Evolutionary conservation across 306 rosid species (phyloP).

Genomic region (Dryas octopetala): DNA sequence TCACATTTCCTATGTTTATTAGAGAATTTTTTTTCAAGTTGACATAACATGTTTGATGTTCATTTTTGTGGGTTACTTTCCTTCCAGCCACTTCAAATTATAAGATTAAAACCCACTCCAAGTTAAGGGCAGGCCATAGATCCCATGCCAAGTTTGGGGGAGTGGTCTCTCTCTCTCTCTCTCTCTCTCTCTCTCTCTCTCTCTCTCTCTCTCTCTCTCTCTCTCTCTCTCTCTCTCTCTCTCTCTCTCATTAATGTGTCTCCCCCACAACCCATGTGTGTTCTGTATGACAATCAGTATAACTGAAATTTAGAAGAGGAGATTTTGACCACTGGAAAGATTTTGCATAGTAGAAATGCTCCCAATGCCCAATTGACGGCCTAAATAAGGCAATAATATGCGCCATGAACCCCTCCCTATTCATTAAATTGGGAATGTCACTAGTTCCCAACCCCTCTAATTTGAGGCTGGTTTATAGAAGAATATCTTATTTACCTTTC

Average conservation of each 20-base stretch:
- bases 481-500: too few species aligned
- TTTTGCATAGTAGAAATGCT: constrained; percentile 16
- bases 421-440: neutral
- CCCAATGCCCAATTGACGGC: constrained; percentile 21
- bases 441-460: neutral
- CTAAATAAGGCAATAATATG: constrained; percentile 37
- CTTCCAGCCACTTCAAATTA: neutral
- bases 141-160: too few species aligned
- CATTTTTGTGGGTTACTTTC: neutral
- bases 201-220: neutral
- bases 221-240: neutral
- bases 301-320: constrained; percentile 31
- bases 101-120: neutral
- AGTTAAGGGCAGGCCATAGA: neutral
- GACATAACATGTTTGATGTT: neutral
- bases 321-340: constrained; percentile 27
- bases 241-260: neutral
- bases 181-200: too few species aligned
- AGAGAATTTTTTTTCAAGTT: too few species aligned
- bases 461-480: neutral
- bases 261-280: constrained; percentile 38
- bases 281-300: constrained; percentile 25
- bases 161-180: too few species aligned
- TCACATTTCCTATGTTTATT: too few species aligned
- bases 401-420: constrained; percentile 18